Base-by-base conservation (phyloP, 1,284 basidiomycete genomes). In the Ustilago sp. region DNA sequence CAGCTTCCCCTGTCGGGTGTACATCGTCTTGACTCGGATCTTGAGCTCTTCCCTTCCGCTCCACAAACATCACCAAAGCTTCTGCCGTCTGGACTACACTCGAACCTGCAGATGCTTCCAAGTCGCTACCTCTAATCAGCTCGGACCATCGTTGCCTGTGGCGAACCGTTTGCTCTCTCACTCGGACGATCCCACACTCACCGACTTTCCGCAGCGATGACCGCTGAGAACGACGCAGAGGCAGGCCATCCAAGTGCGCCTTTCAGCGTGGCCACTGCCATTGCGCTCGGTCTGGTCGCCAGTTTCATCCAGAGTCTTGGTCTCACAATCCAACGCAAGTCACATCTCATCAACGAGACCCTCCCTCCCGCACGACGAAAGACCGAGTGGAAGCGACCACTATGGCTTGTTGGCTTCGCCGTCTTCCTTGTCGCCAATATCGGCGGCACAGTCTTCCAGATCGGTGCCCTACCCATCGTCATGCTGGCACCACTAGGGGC, bases 311-410 rank as follows among this genome's bases (percentile, higher is more conserved):
- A 98, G 87, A 94, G 93, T 32, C 89, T 97, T 2, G 89, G 95
- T 17, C 89, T 98, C 43, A 97, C 95, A 34, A 92, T 98, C 71
- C 95, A 98, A 86, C 91, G 95, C 75, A 95, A 96, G 88, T 95
- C 93, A 80, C 95, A 98, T 89, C 90, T 98, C 43, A 88, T 93
- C 69, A 94, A 97, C 84, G 92, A 94, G 78, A 87, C 88, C 4
- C 88, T 92, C 11, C 92, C 94, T 3, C 89, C 91, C 54, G 85
- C 59, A 11, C 59, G 68, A 34, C 81, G 79, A 11, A 57, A 63
- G 35, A 68, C 75, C 1, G 82, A 82, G 61, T 84, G 80, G 81
- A 77, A 70, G 23, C 80, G 82, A 15, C 84, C 84, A 11, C 45
- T 83, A 19, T 86, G 83, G 83, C 68, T 86, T 23, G 23, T 81